Evolutionary conservation across 257 asterid genomes (phyloP).

Genomic region (Solanum medicagineum): DNA sequence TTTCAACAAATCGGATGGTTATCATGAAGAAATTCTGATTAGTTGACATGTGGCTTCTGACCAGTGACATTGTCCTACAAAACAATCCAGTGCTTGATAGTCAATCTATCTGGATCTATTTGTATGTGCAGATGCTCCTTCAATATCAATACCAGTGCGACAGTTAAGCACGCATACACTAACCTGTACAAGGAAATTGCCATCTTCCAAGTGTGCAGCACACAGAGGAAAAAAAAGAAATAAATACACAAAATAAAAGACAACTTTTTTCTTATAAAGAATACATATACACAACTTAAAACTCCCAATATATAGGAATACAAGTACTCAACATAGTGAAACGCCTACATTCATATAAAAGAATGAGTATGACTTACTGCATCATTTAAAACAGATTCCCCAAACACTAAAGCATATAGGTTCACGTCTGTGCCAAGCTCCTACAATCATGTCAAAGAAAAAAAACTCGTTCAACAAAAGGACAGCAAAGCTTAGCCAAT

Average conservation of each 20-base stretch:
- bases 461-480: neutral
- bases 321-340: neutral
- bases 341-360: slow-evolving; percentile 1
- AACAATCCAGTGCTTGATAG: slow-evolving; percentile 7
- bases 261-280: neutral
- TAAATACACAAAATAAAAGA: slow-evolving; percentile 1
- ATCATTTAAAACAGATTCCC: slow-evolving; percentile 97
- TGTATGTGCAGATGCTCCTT: neutral
- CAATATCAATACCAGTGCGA: neutral
- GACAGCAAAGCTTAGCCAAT: neutral
- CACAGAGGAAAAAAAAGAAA: slow-evolving; percentile 14
- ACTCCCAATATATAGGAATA: neutral
- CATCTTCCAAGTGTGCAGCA: slow-evolving; percentile 60
- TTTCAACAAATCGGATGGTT: slow-evolving; percentile 89
- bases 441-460: slow-evolving; percentile 16
- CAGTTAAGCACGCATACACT: slow-evolving; percentile 11
- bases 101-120: neutral
- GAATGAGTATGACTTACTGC: slow-evolving; percentile 53
- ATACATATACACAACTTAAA: neutral
- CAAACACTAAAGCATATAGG: slow-evolving; percentile 94
- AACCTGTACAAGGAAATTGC: slow-evolving; percentile 97
- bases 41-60: slow-evolving; percentile 75
- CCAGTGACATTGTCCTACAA: slow-evolving; percentile 88
- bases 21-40: slow-evolving; percentile 73
- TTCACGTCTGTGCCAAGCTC: slow-evolving; percentile 96